Conservation (phyloP, 139 green algal genomes). For the Tetraselmis chui region DNA sequence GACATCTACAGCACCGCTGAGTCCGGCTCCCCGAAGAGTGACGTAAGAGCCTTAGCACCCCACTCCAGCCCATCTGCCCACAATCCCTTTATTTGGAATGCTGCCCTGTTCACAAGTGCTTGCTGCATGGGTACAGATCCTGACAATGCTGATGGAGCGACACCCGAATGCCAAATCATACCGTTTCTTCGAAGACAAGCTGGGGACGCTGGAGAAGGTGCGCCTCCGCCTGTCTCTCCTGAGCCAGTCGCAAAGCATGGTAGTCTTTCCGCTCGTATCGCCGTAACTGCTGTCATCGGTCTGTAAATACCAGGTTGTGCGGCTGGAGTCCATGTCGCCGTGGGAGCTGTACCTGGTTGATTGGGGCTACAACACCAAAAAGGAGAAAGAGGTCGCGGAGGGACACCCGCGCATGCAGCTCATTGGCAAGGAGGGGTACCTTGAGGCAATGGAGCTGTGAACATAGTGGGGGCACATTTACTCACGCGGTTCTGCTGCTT, state of each 20-base stretch:
- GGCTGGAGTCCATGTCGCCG: neutral
- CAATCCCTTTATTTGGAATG: no score
- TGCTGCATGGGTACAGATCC: neutral
- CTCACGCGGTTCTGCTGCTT: no score
- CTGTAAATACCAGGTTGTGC: neutral
- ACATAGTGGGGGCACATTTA: no score
- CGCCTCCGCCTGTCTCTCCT: no score
- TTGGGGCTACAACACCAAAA: slow-evolving; percentile 87
- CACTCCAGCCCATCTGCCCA: neutral
- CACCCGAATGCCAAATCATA: slow-evolving; percentile 39
- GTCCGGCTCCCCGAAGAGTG: slow-evolving; percentile 67
- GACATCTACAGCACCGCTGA: slow-evolving; percentile 74
- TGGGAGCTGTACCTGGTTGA: slow-evolving; percentile 86
- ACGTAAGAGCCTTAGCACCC: slow-evolving; percentile 31
- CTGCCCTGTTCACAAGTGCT: neutral
- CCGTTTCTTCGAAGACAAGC: slow-evolving; percentile 90
- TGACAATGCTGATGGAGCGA: slow-evolving; percentile 45
- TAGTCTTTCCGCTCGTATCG: neutral
- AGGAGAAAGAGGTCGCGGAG: slow-evolving; percentile 42
- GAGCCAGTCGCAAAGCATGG: no score
- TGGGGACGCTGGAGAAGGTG: slow-evolving; percentile 83
- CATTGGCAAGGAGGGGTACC: neutral
- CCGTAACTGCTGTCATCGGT: no score
- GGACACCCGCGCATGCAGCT: slow-evolving; percentile 28
- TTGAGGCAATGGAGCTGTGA: neutral